Evolutionary conservation across 1,284 basidiomycete species (phyloP), one percentile per base, ranked within the genome.

Genomic region (Moesziomyces antarcticus): DNA sequence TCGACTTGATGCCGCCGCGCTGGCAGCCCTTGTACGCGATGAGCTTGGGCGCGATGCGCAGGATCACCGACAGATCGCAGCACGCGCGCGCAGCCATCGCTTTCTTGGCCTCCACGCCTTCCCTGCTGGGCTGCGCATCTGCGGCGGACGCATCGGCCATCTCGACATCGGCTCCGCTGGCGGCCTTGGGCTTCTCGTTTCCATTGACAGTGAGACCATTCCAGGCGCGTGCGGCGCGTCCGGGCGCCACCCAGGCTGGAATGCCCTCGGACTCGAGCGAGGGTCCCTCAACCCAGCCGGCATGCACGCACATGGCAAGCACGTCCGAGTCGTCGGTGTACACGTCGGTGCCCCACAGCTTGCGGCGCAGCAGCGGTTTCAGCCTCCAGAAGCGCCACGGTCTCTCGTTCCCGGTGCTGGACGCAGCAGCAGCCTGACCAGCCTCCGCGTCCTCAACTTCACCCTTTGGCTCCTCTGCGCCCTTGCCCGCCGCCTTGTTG

Each of bases 251-350:
- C 77, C 77, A 79, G 18, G 67, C 59, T 2, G 77, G 77, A 18
- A 77, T 56, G 7, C 72, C 75, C 43, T 78, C 72, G 5, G 59
- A 20, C 43, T 75, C 73, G 37, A 80, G 64, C 0, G 64, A 73
- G 11, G 80, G 81, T 84, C 86, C 63, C 85, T 82, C 51, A 86
- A 77, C 74, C 87, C 87, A 88, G 13, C 88, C 88, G 1, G 86
- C 86, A 75, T 89, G 88, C 5, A 88, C 78, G 33, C 87, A 85
- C 50, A 88, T 85, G 16, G 86, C 85, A 1, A 88, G 82, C 6
- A 88, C 82, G 73, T 88, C 87, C 25, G 87, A 88, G 75, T 89
- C 88, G 77, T 89, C 88, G n/a, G 88, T 88, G 75, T 88, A 89
- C 41, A 88, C 86, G 56, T 88, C 88, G 4, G 87, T 88, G 7